phyloP scores from a whole-genome alignment of 768 basidiomycete species.

The Neoboletus brunneissimus region DNA sequence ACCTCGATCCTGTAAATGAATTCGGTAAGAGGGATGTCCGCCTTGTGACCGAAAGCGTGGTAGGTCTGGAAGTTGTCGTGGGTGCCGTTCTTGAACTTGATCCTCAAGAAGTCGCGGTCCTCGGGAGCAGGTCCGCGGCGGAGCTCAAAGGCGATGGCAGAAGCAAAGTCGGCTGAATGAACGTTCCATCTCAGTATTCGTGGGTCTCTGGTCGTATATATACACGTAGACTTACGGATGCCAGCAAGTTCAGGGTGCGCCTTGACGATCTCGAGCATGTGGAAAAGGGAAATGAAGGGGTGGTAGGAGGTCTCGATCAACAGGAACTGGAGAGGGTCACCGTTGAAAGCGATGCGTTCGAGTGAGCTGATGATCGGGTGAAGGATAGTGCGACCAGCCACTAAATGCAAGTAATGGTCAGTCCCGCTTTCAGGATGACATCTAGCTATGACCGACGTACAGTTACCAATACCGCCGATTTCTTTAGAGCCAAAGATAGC shows the following conservation, averaged over 20 bases:
- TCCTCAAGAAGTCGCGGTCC: constrained; percentile 75
- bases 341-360: constrained; percentile 74
- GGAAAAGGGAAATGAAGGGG: constrained; percentile 87
- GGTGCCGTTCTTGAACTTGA: constrained; percentile 86
- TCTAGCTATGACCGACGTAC: constrained; percentile 42
- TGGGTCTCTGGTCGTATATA: background rate
- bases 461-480: constrained; percentile 71
- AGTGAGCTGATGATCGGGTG: constrained; percentile 69
- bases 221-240: constrained; percentile 52
- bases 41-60: constrained; percentile 70
- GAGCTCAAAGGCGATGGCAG: constrained; percentile 76
- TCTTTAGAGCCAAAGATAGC: constrained; percentile 65
- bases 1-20: constrained; percentile 84
- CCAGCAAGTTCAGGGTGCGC: constrained; percentile 57
- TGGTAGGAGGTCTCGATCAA: constrained; percentile 83
- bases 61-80: constrained; percentile 57
- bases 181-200: constrained; percentile 11
- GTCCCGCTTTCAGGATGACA: background rate
- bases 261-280: constrained; percentile 61
- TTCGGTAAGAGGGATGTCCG: constrained; percentile 79
- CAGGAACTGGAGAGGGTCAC: constrained; percentile 76
- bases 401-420: constrained; percentile 37
- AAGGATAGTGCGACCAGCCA: constrained; percentile 79
- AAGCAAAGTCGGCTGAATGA: constrained; percentile 62
- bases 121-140: constrained; percentile 73